These are phyloP conservation scores for Pleurotus citrinopileatus DNA, from an alignment of 768 basidiomycete species.

Conservation along the genomic window DNA sequence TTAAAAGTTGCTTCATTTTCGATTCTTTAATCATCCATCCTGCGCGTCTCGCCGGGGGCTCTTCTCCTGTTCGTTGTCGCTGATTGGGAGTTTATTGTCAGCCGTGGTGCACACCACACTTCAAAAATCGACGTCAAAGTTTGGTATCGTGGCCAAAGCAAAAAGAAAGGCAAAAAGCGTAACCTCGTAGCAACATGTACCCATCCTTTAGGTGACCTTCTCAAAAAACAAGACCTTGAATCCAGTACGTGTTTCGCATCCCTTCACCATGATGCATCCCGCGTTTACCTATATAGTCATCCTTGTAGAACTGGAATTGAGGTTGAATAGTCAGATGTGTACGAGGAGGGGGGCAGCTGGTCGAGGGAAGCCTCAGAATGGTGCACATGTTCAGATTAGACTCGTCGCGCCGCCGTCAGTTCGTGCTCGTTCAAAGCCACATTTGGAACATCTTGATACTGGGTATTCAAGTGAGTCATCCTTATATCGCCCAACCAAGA, in stretches of 20 bases:
- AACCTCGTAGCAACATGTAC: constrained; percentile 50
- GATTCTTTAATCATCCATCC: no score
- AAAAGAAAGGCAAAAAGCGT: constrained; percentile 58
- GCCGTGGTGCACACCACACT: constrained; percentile 33
- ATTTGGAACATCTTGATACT: no score
- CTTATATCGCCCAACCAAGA: no score
- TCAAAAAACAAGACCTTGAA: constrained; percentile 44
- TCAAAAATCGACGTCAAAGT: constrained; percentile 53
- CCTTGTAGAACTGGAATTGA: constrained; percentile 38
- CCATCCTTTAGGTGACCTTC: constrained; percentile 51
- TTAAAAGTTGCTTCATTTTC: no score
- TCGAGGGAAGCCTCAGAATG: constrained; percentile 41
- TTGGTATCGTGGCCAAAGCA: constrained; percentile 57
- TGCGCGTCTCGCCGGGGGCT: no score
- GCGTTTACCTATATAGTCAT: constrained; percentile 14
- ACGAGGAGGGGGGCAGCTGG: constrained; percentile 27
- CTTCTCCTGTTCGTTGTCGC: no score
- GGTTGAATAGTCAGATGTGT: constrained; percentile 38
- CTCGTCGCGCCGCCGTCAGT: constrained; percentile 17
- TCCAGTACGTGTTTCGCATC: constrained; percentile 33
- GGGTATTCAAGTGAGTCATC: no score
- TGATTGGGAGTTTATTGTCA: constrained; percentile 26
- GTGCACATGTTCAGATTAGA: constrained; percentile 20
- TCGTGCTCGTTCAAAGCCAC: not conserved
- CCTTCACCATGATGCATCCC: not conserved